Evolutionary conservation across 768 basidiomycete genomes (phyloP).

Genomic region (Fistulinella prunicolor): DNA sequence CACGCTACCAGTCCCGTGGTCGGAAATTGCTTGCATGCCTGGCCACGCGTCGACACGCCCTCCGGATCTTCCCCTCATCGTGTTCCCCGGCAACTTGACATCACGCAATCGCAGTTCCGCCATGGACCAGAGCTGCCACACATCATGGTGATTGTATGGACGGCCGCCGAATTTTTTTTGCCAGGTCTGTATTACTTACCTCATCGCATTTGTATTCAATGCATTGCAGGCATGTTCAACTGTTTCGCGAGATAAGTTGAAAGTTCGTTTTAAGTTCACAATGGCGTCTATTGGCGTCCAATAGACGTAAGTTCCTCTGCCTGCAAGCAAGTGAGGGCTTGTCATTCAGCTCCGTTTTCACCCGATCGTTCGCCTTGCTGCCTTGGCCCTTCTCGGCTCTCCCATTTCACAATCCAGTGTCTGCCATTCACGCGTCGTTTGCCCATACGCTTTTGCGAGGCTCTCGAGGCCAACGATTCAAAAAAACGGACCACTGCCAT

Average conservation of each 20-base stretch:
- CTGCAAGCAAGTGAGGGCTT: background rate
- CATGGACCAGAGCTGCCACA: background rate
- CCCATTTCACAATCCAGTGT: too few relatives aligned
- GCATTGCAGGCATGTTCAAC: background rate
- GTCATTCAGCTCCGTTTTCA: background rate
- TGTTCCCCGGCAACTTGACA: constrained; percentile 17
- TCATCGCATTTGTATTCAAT: constrained; percentile 4
- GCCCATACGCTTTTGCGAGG: too few relatives aligned
- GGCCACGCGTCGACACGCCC: constrained; percentile 13
- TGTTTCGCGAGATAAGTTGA: background rate
- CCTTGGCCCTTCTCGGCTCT: too few relatives aligned
- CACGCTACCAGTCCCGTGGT: constrained; percentile 12
- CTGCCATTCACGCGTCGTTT: too few relatives aligned
- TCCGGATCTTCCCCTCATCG: constrained; percentile 24
- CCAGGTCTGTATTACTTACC: constrained; percentile 10
- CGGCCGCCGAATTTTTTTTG: background rate
- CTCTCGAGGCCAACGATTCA: background rate
- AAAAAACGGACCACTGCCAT: background rate
- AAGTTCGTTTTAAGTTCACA: constrained; percentile 1
- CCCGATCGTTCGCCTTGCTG: too few relatives aligned
- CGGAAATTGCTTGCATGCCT: constrained; percentile 1
- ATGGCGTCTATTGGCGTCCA: background rate
- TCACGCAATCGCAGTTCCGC: constrained; percentile 9
- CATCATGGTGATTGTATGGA: background rate
- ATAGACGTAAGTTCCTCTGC: constrained; percentile 8